Evolutionary conservation across 2,329 filamentous ascomycete species (phyloP), one percentile per base, ranked within the genome.

Genomic region (Stagonosporopsis chrysanthemi): DNA sequence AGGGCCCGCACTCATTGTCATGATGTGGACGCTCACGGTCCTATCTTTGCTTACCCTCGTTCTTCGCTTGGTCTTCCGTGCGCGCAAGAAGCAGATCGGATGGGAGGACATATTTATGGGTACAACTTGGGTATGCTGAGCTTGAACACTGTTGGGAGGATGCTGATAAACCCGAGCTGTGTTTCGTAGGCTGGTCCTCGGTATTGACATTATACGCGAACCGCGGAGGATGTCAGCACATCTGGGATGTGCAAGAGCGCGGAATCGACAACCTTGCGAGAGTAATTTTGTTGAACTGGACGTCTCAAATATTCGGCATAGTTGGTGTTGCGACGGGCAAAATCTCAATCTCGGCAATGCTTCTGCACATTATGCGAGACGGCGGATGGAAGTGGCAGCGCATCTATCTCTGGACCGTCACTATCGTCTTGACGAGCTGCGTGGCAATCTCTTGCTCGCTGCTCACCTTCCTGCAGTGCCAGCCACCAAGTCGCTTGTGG

Each of bases 71-170:
- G 8, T 35, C 2, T 49, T 49, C 28, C 52, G 52, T 8, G 33
- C 9, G 38, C 39, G 40, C 12, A 44, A 35, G 7, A 39, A 22
- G 5, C 45, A 40, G 19, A 31, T 56, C 14, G 52, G 52, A 8
- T 56, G 45, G 40, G 52, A 44, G 11, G 52, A 50, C 19, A 28
- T 44, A 11, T 50, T 56, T 24, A 56, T 56, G 52, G 45, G 29
- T 0, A 31, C 33, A 4, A 54, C 52, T 4, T 48, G 44, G 52
- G 52, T 55, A 48, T 7, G 52, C 24, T 4, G 8, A 23, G 9
- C 33, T 7, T 7, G 2, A 24, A n/a, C 8, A 6, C 14, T 23
- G 22, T 8, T 12, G 9, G 7, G 19, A n/a, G 9, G 4, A 38
- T 12, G 23, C 48, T 51, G 29, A 51, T 23, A 4, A 29, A 19